Evolutionary conservation across 2,329 filamentous ascomycete genomes (phyloP).

Genomic region (Neonectria faginata): DNA sequence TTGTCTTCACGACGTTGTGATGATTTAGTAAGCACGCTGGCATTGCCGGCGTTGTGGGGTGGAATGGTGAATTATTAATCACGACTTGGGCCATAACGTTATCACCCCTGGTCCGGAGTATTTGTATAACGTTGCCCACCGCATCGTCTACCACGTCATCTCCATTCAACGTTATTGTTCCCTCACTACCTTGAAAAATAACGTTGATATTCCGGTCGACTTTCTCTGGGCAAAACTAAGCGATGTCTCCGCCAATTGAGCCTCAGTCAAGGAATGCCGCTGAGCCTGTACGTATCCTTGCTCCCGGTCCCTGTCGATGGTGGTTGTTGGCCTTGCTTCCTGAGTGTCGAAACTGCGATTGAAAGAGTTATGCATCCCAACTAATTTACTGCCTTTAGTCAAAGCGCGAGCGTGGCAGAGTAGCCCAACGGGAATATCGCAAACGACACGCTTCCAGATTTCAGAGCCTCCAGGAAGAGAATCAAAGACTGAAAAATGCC

Average conservation of each 20-base stretch:
- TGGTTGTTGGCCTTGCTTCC: too few species aligned
- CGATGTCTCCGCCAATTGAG: conserved; percentile 34
- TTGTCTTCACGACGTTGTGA: background rate
- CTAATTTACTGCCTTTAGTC: conserved; percentile 29
- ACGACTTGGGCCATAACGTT: conserved; percentile 21
- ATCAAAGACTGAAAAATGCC: conserved; percentile 39
- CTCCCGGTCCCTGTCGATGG: background rate
- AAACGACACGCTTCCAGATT: conserved; percentile 44
- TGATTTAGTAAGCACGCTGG: background rate
- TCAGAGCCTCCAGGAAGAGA: conserved; percentile 43
- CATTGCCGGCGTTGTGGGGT: background rate
- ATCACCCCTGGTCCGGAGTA: background rate
- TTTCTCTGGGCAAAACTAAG: background rate
- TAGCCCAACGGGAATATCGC: conserved; percentile 44
- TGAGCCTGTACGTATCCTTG: conserved; percentile 30
- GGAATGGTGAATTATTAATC: conserved; percentile 24
- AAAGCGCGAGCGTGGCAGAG: conserved; percentile 43
- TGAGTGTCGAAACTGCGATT: background rate
- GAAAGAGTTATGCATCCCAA: background rate
- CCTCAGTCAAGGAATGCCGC: conserved; percentile 18
- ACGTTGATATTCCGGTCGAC: background rate
- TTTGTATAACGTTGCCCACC: conserved; percentile 7
- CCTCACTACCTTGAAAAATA: background rate
- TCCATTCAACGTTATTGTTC: background rate
- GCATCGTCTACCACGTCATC: background rate